Evolutionary conservation across 768 basidiomycete genomes (phyloP), one percentile per base, ranked within the genome.

Genomic region (Kwoniella dendrophila): DNA sequence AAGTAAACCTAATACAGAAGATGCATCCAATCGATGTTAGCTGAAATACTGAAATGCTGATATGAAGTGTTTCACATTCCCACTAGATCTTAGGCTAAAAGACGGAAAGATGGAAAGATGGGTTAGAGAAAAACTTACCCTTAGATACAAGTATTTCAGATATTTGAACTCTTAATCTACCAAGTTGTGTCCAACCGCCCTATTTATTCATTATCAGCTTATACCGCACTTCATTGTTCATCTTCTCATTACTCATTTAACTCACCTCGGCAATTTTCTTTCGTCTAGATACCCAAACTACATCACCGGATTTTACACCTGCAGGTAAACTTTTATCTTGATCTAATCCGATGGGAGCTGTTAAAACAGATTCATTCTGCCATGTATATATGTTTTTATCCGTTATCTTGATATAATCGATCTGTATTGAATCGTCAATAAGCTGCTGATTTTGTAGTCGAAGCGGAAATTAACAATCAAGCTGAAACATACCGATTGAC

Each of bases 161-260:
- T 53, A 95, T 81, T 54, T 83, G 84, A 34, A 88, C 82, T 48
- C 81, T 85, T 59, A 86, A 71, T 63, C 85, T 84, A 44, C 93
- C 93, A 50, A 97, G 82, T 6, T 85, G 81, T 2, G 92, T 94
- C 70, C 89, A 91, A 55, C 90, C 90, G 68, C 92, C 92, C 90
- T 95, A 40, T 57, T 20, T 56, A 18, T 24, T 11, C 29, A 16
- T 14, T 22, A 51, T 56, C 61, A 54, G 50, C 48, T 26, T 26
- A 10, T 14, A 32, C 26, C 16, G 11, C 3, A 22, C 22, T 3
- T 14, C 26, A 7, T 8, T 24, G 49, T 10, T 32, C 0, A 40
- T 20, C n/a, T n/a, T 14, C 24, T 14, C 14, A 33, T 8, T 14
- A 16, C 33, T 22, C 24, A 22, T 40, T n/a, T 22, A 2, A 70